These are phyloP conservation scores for Solanum commersonii DNA, from an alignment of 257 asterid species.

Conservation along the genomic window DNA sequence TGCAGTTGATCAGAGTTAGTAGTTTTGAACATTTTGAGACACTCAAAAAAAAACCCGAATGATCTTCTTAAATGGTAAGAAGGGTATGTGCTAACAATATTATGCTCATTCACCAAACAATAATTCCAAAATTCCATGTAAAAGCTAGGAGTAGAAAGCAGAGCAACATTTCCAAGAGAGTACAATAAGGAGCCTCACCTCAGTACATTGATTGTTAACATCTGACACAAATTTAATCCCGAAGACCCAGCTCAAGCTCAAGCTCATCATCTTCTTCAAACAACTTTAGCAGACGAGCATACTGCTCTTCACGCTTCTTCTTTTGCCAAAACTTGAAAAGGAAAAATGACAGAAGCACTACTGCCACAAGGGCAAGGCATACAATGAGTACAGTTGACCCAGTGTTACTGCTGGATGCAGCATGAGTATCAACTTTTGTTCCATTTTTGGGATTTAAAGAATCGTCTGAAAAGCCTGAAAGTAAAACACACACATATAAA, in stretches of 20 bases:
- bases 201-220: constrained; percentile 2
- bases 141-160: not conserved
- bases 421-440: constrained; percentile 19
- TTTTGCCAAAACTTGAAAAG: constrained; percentile 74
- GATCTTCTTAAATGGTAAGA: not conserved
- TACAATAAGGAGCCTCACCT: constrained; percentile 27
- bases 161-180: not conserved
- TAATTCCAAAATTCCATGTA: not conserved
- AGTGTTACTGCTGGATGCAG: constrained; percentile 26
- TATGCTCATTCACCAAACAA: not conserved
- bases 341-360: constrained; percentile 40
- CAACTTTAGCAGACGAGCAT: constrained; percentile 77
- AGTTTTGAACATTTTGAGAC: not conserved
- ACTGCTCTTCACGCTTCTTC: constrained; percentile 86
- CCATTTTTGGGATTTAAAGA: constrained; percentile 30
- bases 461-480: constrained; percentile 53
- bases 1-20: not conserved
- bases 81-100: not conserved
- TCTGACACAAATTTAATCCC: constrained; percentile 38
- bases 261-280: constrained; percentile 93
- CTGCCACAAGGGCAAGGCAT: constrained; percentile 29
- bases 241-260: constrained; percentile 89
- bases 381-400: constrained; percentile 36
- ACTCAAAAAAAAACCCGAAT: not conserved
- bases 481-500: not conserved